Evolutionary conservation across 768 basidiomycete species (phyloP), one percentile per base, ranked within the genome.

Genomic region (Zangia roseola): DNA sequence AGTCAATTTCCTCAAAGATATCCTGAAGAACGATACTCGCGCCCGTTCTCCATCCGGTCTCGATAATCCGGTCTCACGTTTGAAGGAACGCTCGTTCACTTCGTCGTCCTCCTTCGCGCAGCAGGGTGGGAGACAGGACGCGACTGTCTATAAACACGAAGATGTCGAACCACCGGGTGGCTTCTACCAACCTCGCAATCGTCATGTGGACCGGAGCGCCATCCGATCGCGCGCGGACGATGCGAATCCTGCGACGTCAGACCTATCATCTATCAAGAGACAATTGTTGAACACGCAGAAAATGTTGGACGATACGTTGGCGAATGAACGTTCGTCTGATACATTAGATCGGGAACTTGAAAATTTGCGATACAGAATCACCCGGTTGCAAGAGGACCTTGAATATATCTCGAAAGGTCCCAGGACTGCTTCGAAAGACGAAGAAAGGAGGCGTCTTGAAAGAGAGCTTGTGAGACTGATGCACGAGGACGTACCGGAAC

Each of bases 401-500:
- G 93, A 97, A 35, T 90, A 94, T 55, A 83, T 85, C 45, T 81
- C 83, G 2, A 81, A 86, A 7, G 88, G 91, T 0, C 82, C 91
- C 1, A 78, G 84, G 49, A 80, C 83, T 4, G 64, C 73, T 10
- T 77, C 80, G 16, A 88, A 88, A 69, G 93, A 97, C 47, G 88
- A 93, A 55, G 94, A 98, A 62, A 75, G 86, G 46, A 72, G 95
- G 19, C 79, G 83, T 56, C 74, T 97, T 24, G 97, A 99, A 69
- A 78, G 95, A 36, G 93, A 98, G 58, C 73, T 97, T 17, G 67
- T 95, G 47, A 74, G 77, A 39, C 72, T 99, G 44, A 82, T 90
- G 83, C 94, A 98, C 60, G 92, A 95, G 62, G 80, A 86, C 39
- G 75, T 99, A 5, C 97, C 97, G 0, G 91, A 92, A 47, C 79